A percentile compares a stretch with the other conserved stretches of the same genome.
phyloP scores from a whole-genome alignment of 1,284 basidiomycete genomes.

The Takashimella koratensis region DNA sequence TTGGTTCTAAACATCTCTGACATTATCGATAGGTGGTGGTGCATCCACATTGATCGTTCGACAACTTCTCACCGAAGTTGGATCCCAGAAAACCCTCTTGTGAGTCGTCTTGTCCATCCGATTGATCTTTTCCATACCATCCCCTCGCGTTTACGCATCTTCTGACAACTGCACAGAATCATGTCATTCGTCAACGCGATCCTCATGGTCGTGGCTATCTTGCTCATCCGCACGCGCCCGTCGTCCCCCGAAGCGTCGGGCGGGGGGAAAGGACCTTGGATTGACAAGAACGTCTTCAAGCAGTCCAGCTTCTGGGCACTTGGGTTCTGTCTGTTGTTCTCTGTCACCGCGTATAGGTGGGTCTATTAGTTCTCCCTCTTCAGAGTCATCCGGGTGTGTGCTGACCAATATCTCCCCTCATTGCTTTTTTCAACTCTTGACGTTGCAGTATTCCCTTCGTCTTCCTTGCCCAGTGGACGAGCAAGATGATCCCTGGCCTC shows the following conservation, averaged over 20 bases:
- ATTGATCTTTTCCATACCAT: too few species aligned
- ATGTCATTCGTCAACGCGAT: slow-evolving; percentile 31
- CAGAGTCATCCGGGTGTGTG: neutral
- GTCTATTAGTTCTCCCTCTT: slow-evolving; percentile 2
- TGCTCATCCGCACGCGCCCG: slow-evolving; percentile 31
- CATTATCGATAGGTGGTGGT: slow-evolving; percentile 32
- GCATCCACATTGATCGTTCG: slow-evolving; percentile 21
- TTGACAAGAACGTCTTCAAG: slow-evolving; percentile 16
- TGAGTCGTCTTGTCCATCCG: too few species aligned
- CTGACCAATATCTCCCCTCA: neutral
- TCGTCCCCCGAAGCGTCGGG: slow-evolving; percentile 30
- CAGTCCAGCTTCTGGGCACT: slow-evolving; percentile 21
- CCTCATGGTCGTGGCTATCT: slow-evolving; percentile 19
- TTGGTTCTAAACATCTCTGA: too few species aligned
- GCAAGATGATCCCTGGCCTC: slow-evolving; percentile 14
- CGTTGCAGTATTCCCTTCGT: slow-evolving; percentile 21
- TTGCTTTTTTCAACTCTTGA: neutral
- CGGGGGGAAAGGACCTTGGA: slow-evolving; percentile 21
- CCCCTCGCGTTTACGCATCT: too few species aligned
- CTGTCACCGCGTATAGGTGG: slow-evolving; percentile 28
- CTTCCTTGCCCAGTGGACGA: slow-evolving; percentile 23
- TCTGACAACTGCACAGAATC: slow-evolving; percentile 21
- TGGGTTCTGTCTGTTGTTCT: slow-evolving; percentile 22
- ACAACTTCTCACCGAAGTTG: slow-evolving; percentile 24
- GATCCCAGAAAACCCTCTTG: slow-evolving; percentile 29